Base-by-base conservation (phyloP, 495 filamentous ascomycete genomes). In the Cercophora samala region DNA sequence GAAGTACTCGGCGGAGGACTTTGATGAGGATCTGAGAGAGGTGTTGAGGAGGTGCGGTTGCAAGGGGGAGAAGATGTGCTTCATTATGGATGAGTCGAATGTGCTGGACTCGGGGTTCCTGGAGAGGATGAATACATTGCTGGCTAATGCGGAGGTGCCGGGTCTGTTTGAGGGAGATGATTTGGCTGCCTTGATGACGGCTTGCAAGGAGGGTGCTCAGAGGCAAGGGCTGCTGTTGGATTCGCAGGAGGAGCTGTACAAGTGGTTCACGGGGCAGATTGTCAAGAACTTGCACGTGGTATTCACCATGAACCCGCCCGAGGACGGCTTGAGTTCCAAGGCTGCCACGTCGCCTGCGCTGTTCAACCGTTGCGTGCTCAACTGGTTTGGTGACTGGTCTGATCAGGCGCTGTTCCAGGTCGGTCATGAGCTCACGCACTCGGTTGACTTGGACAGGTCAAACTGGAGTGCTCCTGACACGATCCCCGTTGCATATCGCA, bases 361-460 rank as follows among this genome's bases (percentile, higher is more conserved):
- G 70, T 99, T 99, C 88, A 99, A 99, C 80, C 88, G 95, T 81
- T 99, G 95, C 74, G 95, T 99, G 55, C 88, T 99, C 63, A 99
- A 99, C 80, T 99, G 95, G 95, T 97, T 98, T 77, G 95, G 95
- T 59, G 95, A 99, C 80, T 99, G 95, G 95, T 98, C 95, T 8
- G 95, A 98, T 76, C 96, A 98, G 76, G 96, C 95, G 23, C 87
- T 99, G 52, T 99, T 96, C 89, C 96, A 98, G 79, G 96, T 99
- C 65, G 95, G 90, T 23, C 91, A 91, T 60, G 95, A 99, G 77
- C 84, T 99, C 61, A 99, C 96, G 3, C 92, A 97, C 69, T 94
- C 93, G 8, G 88, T 98, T 58, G 95, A 99, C 77, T 85, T 99
- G 52, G 94, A 98, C 75, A 90, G 92, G 62, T 82, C 90, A 42